Evolutionary conservation across 371 early-diverging fungal species (phyloP).

Genomic region (Mucor mucedo): DNA sequence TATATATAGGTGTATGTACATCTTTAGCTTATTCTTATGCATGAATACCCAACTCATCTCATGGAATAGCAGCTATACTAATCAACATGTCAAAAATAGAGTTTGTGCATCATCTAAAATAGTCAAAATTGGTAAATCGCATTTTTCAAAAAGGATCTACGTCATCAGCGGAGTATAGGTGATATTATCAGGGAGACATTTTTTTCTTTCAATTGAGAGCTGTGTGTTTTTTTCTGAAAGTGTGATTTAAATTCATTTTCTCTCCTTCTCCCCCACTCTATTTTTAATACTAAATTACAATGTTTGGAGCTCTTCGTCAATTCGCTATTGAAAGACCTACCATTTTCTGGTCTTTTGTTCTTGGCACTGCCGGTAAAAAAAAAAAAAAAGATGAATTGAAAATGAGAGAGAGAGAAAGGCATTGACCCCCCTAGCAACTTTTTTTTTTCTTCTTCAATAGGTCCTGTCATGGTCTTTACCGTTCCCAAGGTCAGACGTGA

Average conservation of each 20-base stretch:
- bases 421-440: neutral
- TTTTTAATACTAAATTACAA: constrained; percentile 9
- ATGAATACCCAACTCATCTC: too few relatives aligned
- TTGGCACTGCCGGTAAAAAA: constrained; percentile 48
- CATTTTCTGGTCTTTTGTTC: constrained; percentile 52
- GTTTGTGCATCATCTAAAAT: too few relatives aligned
- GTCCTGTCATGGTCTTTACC: constrained; percentile 55
- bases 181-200: neutral
- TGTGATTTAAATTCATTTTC: too few relatives aligned
- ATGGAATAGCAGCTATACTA: too few relatives aligned
- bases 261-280: constrained; percentile 15
- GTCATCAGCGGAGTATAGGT: neutral
- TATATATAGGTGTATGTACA: too few relatives aligned
- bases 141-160: neutral
- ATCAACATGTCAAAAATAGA: too few relatives aligned
- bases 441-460: constrained; percentile 19
- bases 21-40: too few relatives aligned
- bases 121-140: too few relatives aligned
- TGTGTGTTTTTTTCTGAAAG: too few relatives aligned
- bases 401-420: too few relatives aligned
- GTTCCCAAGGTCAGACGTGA: constrained; percentile 54
- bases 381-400: constrained; percentile 1
- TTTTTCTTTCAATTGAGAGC: neutral
- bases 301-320: constrained; percentile 42
- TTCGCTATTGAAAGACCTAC: constrained; percentile 50